A percentile compares a stretch with the other conserved stretches of the same genome.
Conservation (phyloP, 495 filamentous ascomycete species). For the Xylona heveae region DNA sequence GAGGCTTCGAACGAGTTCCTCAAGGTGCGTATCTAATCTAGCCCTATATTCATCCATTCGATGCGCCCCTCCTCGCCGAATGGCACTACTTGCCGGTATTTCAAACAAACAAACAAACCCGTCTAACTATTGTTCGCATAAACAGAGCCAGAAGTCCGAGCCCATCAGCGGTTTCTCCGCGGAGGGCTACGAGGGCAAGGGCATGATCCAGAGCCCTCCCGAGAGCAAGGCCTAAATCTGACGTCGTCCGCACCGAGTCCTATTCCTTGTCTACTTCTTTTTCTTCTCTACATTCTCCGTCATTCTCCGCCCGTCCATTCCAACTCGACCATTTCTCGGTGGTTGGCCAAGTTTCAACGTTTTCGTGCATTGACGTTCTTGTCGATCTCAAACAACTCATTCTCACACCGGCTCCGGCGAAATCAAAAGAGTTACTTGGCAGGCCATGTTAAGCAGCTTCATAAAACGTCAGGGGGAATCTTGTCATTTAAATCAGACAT, state of each 20-base stretch:
- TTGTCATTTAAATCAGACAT: no score
- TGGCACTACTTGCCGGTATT: conserved; percentile 1
- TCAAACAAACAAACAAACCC: conserved; percentile 5
- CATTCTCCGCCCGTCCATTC: no score
- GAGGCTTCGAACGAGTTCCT: conserved; percentile 82
- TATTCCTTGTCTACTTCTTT: conserved; percentile 1
- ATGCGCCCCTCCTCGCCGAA: not conserved
- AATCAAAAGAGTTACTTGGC: no score
- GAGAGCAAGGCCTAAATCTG: no score
- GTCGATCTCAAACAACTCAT: conserved; percentile 1
- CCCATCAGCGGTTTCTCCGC: conserved; percentile 73
- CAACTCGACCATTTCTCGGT: no score
- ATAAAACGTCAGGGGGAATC: no score
- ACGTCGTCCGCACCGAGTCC: not conserved
- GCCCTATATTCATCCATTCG: conserved; percentile 1
- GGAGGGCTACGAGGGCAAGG: conserved; percentile 60
- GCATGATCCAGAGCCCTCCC: conserved; percentile 55
- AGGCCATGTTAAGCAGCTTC: no score
- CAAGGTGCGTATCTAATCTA: conserved; percentile 33
- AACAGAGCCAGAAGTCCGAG: conserved; percentile 68
- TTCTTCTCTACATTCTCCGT: not conserved
- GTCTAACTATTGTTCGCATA: not conserved
- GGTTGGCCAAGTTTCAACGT: no score
- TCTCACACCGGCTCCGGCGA: no score
- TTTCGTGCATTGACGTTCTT: not conserved